Evolutionary conservation across 345 rosid species (phyloP).

Genomic region (Luvunga scandens): DNA sequence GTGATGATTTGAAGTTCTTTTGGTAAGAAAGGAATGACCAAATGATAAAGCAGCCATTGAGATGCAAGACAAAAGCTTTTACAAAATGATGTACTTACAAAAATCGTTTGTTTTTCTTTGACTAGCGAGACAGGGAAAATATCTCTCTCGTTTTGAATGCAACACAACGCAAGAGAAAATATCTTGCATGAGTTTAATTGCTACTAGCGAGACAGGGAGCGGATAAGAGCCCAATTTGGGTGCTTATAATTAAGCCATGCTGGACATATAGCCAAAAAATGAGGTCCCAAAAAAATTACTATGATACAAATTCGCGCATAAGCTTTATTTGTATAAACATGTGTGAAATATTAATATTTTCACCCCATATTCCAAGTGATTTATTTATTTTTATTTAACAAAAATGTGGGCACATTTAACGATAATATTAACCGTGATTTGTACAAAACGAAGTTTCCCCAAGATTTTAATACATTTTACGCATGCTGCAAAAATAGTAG

Average conservation of each 20-base stretch:
- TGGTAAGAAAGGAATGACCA: conserved; percentile 13
- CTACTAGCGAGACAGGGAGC: neutral
- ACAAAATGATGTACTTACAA: neutral
- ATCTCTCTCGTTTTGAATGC: neutral
- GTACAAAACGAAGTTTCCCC: no score
- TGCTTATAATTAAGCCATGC: neutral
- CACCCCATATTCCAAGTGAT: no score
- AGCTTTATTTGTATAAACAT: no score
- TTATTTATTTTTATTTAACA: no score
- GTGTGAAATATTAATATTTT: no score
- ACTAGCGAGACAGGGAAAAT: neutral
- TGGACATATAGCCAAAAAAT: neutral
- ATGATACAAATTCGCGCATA: no score
- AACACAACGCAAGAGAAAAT: neutral
- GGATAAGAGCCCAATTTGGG: neutral
- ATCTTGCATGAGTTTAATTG: neutral
- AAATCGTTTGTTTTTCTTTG: neutral
- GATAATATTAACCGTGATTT: no score
- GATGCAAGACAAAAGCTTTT: neutral
- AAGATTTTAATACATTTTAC: no score
- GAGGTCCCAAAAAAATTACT: neutral
- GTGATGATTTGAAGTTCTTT: neutral
- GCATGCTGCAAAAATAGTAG: no score
- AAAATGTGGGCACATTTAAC: no score
- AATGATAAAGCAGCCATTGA: conserved; percentile 47